These are phyloP conservation scores for Chionographis japonica DNA, from an alignment of 106 monocot species.

Conservation along the genomic window DNA sequence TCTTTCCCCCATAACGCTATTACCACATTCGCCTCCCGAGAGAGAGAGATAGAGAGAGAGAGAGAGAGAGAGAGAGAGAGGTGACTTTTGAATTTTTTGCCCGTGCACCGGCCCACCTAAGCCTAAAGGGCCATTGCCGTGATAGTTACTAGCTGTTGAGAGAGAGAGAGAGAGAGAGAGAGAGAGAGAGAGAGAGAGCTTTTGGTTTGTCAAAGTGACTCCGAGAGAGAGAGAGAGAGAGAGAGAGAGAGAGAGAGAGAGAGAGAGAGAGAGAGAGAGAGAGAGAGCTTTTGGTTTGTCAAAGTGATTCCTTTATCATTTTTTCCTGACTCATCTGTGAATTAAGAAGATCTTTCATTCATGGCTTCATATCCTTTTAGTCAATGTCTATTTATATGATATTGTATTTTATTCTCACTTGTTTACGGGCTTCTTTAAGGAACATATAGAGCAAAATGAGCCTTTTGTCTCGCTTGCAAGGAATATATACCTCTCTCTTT, in stretches of 20 bases:
- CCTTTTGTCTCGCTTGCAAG: conserved; percentile 4
- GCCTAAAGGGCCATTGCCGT: conserved; percentile 8
- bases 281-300: conserved; percentile 4
- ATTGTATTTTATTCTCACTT: not conserved
- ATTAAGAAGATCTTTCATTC: conserved; percentile 5
- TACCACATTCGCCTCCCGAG: not conserved
- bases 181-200: conserved; percentile 2
- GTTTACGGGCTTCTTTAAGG: too few species aligned
- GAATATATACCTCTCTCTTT: not conserved
- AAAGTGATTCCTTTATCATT: not conserved
- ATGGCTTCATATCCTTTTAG: not conserved
- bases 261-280: conserved; percentile 1
- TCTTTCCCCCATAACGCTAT: not conserved
- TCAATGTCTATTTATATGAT: not conserved
- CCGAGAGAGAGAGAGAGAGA: too few species aligned
- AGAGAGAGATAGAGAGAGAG: not conserved
- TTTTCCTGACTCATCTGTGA: not conserved
- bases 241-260: not conserved
- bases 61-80: not conserved
- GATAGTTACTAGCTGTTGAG: conserved; percentile 8
- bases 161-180: not conserved
- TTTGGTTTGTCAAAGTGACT: conserved; percentile 1
- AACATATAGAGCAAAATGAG: not conserved
- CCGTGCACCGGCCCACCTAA: conserved; percentile 26
- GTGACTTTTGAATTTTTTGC: conserved; percentile 1